Conservation (phyloP, 441 rosid genomes). For the Populus hybrid region DNA sequence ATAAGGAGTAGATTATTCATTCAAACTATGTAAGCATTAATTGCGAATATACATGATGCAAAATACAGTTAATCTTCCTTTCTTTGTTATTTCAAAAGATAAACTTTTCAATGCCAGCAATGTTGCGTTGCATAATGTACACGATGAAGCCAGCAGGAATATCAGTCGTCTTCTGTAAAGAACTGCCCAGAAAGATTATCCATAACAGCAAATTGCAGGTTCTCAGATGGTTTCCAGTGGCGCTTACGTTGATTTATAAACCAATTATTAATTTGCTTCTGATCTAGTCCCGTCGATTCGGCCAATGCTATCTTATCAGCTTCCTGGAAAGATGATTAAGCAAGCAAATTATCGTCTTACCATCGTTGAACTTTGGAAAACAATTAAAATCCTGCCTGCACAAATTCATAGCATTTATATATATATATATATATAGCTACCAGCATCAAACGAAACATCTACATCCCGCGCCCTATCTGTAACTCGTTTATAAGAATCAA, state of each 20-base stretch:
- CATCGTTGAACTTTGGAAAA: background rate
- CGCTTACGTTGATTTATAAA: slow-evolving; percentile 95
- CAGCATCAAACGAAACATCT: background rate
- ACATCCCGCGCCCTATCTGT: background rate
- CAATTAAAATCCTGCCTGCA: background rate
- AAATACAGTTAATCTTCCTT: slow-evolving; percentile 25
- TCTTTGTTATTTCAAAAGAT: background rate
- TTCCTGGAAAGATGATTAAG: slow-evolving; percentile 44
- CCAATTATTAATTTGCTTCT: slow-evolving; percentile 95
- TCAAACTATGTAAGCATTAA: slow-evolving; percentile 7
- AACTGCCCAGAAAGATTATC: slow-evolving; percentile 58
- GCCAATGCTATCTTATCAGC: slow-evolving; percentile 73
- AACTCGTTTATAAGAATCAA: background rate
- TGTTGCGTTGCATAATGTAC: slow-evolving; percentile 23
- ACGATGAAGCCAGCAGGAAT: slow-evolving; percentile 8
- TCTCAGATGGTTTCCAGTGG: slow-evolving; percentile 90
- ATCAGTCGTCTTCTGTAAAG: slow-evolving; percentile 50
- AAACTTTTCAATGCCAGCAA: slow-evolving; percentile 12
- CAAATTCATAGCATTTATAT: background rate
- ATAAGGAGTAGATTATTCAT: background rate
- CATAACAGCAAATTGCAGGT: slow-evolving; percentile 61
- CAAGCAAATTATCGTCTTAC: background rate
- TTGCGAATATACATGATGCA: slow-evolving; percentile 26
- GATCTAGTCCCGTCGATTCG: slow-evolving; percentile 83
- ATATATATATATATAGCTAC: background rate